phyloP scores from a whole-genome alignment of 2,329 filamentous ascomycete species.

The Microsporum audouinii region DNA sequence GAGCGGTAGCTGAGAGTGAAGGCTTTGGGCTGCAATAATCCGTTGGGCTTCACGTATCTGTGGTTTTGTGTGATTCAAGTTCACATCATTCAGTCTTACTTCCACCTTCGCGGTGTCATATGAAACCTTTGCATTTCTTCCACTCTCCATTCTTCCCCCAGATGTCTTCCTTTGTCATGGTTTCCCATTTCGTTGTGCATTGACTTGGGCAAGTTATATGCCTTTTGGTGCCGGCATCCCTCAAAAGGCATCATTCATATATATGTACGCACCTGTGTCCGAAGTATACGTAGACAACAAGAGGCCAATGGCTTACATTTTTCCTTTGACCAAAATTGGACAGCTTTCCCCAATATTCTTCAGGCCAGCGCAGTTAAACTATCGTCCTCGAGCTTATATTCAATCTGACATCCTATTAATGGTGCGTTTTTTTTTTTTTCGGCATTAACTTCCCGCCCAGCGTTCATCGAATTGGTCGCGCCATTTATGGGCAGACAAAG shows the following conservation, averaged over 20 bases:
- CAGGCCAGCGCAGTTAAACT: not conserved
- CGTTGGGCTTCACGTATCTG: not conserved
- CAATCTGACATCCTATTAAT: not conserved
- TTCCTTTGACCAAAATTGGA: not conserved
- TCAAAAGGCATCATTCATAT: not conserved
- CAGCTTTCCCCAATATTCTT: not conserved
- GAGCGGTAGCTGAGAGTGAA: constrained; percentile 78
- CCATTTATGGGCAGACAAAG: not conserved
- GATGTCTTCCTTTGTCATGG: not conserved
- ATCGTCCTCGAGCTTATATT: not conserved
- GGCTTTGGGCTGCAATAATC: constrained; percentile 75
- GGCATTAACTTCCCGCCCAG: not conserved
- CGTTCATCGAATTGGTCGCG: not conserved
- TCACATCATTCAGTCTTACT: not conserved
- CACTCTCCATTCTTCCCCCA: not conserved
- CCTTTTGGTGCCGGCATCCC: too few relatives aligned
- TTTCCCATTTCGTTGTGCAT: not conserved
- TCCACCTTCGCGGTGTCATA: not conserved
- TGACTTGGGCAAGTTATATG: too few relatives aligned
- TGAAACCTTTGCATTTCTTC: not conserved
- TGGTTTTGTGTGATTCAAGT: not conserved
- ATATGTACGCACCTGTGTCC: not conserved
- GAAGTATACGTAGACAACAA: not conserved
- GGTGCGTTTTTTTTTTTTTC: not conserved
- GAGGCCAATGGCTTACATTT: not conserved